Evolutionary conservation across 2,329 filamentous ascomycete species (phyloP).

Genomic region (Boeremia lycopersici): DNA sequence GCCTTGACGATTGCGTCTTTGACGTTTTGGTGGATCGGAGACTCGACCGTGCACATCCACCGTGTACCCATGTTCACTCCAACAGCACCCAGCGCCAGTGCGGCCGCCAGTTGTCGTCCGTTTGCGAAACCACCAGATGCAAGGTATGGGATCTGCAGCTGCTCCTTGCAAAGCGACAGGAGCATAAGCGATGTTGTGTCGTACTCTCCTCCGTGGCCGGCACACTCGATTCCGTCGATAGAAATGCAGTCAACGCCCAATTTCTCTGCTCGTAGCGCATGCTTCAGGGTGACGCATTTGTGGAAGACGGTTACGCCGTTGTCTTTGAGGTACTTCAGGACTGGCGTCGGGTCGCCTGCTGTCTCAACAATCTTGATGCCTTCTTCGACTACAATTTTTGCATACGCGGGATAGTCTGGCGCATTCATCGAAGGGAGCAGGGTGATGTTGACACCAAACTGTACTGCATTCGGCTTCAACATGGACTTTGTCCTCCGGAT

Average conservation of each 20-base stretch:
- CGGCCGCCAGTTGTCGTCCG: constrained; percentile 33
- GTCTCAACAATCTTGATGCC: constrained; percentile 37
- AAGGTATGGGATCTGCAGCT: constrained; percentile 37
- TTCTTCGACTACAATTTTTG: constrained; percentile 31
- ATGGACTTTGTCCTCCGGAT: constrained; percentile 30
- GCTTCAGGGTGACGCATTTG: constrained; percentile 35
- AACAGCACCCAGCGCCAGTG: constrained; percentile 32
- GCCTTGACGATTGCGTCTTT: constrained; percentile 36
- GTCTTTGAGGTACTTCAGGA: constrained; percentile 35
- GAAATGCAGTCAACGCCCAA: constrained; percentile 34
- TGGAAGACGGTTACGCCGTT: constrained; percentile 33
- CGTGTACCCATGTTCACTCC: constrained; percentile 39
- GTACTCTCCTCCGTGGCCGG: constrained; percentile 57
- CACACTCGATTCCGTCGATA: constrained; percentile 38
- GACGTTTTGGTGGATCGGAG: constrained; percentile 34
- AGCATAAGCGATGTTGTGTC: constrained; percentile 61
- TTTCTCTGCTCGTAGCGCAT: constrained; percentile 33
- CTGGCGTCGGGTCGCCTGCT: constrained; percentile 34
- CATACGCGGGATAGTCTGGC: constrained; percentile 37
- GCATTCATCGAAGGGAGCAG: constrained; percentile 34
- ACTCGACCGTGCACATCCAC: constrained; percentile 37
- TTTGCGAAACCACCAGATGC: constrained; percentile 37
- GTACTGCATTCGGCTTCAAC: constrained; percentile 47
- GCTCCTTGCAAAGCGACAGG: constrained; percentile 29
- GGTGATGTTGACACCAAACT: constrained; percentile 44